phyloP scores from a whole-genome alignment of 139 green algal species.

The Chlorella ohadii region DNA sequence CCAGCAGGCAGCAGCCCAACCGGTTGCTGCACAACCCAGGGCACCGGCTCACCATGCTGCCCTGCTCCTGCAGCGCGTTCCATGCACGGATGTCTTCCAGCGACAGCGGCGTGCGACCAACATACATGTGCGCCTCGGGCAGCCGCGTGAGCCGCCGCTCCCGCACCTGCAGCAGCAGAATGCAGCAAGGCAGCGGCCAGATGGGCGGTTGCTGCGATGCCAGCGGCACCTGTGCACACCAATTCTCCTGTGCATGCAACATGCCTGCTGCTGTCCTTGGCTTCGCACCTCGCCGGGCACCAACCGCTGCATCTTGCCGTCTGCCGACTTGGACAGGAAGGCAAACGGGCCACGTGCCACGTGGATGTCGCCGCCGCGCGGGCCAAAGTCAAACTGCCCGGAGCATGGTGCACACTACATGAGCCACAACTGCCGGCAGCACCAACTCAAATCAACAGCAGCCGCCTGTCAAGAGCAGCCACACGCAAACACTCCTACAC shows the following conservation, averaged over 20 bases:
- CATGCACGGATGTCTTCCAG: conserved; percentile 64
- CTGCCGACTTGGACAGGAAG: conserved; percentile 38
- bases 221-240: background rate
- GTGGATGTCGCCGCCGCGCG: conserved; percentile 65
- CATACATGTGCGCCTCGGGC: conserved; percentile 59
- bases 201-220: background rate
- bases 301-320: conserved; percentile 32
- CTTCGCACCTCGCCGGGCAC: conserved; percentile 20
- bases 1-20: background rate
- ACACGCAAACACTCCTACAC: no score
- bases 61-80: conserved; percentile 54
- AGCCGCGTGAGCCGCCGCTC: conserved; percentile 51
- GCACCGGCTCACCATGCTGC: conserved; percentile 10
- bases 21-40: background rate
- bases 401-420: no score
- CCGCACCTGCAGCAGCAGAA: conserved; percentile 5
- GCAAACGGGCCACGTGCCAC: conserved; percentile 39
- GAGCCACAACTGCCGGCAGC: no score
- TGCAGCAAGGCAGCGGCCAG: background rate
- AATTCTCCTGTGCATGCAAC: background rate
- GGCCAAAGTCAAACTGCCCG: conserved; percentile 77
- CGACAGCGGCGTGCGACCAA: conserved; percentile 60
- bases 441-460: no score
- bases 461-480: no score
- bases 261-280: background rate